These are phyloP conservation scores for Tuber melanosporum DNA, from an alignment of 495 filamentous ascomycete genomes.

Conservation along the genomic window DNA sequence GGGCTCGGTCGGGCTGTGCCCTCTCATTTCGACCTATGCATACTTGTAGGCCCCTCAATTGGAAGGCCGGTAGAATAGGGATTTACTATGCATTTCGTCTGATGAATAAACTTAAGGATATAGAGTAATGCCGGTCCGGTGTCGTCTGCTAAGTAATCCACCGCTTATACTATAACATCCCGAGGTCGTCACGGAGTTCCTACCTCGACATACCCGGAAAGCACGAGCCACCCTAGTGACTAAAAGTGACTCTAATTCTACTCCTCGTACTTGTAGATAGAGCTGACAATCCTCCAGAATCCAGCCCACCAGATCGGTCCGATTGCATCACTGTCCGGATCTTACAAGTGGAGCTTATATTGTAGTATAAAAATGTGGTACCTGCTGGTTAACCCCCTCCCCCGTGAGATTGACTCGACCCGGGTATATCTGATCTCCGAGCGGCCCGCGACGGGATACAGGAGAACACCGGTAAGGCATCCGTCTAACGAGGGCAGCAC, in stretches of 20 bases:
- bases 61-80: background rate
- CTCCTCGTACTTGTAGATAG: background rate
- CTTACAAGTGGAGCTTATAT: background rate
- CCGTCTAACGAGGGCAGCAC: too few species aligned
- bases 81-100: background rate
- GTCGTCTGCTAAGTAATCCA: background rate
- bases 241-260: background rate
- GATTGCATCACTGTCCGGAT: background rate
- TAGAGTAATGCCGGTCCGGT: background rate
- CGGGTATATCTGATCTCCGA: too few species aligned
- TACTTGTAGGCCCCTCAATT: too few species aligned
- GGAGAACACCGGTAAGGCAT: too few species aligned
- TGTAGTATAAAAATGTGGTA: background rate
- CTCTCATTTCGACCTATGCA: too few species aligned
- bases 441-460: too few species aligned
- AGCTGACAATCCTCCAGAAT: background rate
- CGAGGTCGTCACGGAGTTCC: background rate
- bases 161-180: background rate
- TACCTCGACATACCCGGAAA: background rate
- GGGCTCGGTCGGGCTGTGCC: too few species aligned
- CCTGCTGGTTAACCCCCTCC: background rate
- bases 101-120: background rate
- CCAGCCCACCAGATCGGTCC: background rate
- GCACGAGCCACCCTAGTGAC: background rate
- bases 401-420: background rate